Percentiles rank a stretch among this genome's conserved stretches.
Evolutionary conservation across 108 stramenopile genomes (phyloP).

Genomic region (Chaetoceros tenuissimus): DNA sequence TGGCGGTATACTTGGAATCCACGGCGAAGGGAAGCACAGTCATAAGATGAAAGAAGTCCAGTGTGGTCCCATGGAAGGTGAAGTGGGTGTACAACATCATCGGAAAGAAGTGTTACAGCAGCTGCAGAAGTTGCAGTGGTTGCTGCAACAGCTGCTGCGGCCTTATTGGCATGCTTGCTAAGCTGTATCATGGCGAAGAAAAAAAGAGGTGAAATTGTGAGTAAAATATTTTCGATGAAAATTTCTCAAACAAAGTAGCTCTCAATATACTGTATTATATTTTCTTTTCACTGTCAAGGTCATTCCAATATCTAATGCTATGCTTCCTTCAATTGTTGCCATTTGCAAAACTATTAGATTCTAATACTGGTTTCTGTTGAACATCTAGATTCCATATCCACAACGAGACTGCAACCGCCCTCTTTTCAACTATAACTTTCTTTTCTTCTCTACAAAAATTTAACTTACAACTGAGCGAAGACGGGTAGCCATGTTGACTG

Average conservation of each 20-base stretch:
- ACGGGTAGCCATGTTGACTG: neutral
- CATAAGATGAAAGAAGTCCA: slow-evolving; percentile 76
- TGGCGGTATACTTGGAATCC: slow-evolving; percentile 99
- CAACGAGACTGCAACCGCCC: too few species aligned
- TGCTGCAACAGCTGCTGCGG: slow-evolving; percentile 19
- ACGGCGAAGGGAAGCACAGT: slow-evolving; percentile 89
- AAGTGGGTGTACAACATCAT: slow-evolving; percentile 66
- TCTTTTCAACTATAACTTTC: too few species aligned
- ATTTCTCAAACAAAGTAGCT: too few species aligned
- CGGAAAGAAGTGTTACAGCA: slow-evolving; percentile 34
- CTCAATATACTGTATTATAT: too few species aligned
- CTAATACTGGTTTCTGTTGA: too few species aligned
- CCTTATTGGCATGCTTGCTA: slow-evolving; percentile 1
- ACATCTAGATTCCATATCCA: too few species aligned
- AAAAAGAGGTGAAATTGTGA: neutral
- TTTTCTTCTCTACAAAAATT: too few species aligned
- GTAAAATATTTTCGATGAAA: neutral
- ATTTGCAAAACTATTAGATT: too few species aligned
- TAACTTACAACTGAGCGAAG: neutral
- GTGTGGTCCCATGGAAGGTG: slow-evolving; percentile 71
- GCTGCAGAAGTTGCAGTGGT: slow-evolving; percentile 11
- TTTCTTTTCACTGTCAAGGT: too few species aligned
- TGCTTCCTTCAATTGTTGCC: too few species aligned
- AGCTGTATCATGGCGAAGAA: neutral
- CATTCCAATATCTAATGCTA: too few species aligned